Percentiles rank a stretch among this genome's conserved stretches.
phyloP scores from a whole-genome alignment of 306 rosid genomes.

The Cotoneaster glaucophyllus region DNA sequence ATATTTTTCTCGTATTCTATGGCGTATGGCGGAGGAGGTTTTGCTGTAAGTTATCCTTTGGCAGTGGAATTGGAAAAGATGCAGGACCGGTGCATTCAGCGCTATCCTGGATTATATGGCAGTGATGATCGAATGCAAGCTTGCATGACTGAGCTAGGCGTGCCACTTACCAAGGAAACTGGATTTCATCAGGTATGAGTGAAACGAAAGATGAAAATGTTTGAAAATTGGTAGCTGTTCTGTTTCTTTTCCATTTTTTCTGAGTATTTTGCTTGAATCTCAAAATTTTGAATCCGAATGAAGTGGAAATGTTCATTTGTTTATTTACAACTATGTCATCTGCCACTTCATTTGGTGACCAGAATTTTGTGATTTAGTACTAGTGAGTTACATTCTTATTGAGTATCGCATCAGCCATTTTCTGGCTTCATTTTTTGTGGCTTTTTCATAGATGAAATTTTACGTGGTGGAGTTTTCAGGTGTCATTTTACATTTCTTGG shows the following conservation, averaged over 20 bases:
- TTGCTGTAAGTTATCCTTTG: conserved; percentile 86
- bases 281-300: not conserved
- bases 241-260: not conserved
- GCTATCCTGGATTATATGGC: conserved; percentile 80
- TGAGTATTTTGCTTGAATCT: not conserved
- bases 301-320: not conserved
- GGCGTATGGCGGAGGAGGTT: conserved; percentile 97
- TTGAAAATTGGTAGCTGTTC: not conserved
- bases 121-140: conserved; percentile 95
- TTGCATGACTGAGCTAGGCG: conserved; percentile 92
- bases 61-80: conserved; percentile 68
- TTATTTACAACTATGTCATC: not conserved
- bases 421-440: not conserved
- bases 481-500: not conserved
- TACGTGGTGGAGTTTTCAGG: not conserved
- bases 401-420: not conserved
- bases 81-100: conserved; percentile 78
- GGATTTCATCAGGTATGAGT: conserved; percentile 86
- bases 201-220: not conserved
- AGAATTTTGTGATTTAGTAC: not conserved
- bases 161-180: conserved; percentile 73
- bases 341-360: not conserved
- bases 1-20: conserved; percentile 76
- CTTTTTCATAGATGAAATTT: not conserved
- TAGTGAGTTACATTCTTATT: no score